Conservation (phyloP, 345 rosid genomes). For the Mercurialis annua region DNA sequence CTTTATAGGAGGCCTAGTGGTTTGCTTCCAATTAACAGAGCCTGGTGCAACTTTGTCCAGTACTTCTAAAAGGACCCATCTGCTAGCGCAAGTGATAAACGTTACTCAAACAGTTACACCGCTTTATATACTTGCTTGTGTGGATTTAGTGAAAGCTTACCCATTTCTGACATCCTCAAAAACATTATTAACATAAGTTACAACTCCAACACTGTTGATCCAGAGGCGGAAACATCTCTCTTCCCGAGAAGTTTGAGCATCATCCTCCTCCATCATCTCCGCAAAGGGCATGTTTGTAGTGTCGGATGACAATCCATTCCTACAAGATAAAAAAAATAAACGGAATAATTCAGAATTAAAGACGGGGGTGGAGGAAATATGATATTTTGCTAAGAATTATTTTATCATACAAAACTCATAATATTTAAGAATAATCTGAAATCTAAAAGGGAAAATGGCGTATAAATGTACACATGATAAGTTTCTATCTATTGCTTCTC, state of each 20-base stretch:
- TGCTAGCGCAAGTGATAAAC: constrained; percentile 33
- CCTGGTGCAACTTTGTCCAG: constrained; percentile 71
- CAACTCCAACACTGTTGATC: constrained; percentile 91
- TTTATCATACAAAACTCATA: background rate
- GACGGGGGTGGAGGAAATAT: background rate
- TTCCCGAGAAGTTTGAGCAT: constrained; percentile 85
- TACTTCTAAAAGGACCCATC: constrained; percentile 91
- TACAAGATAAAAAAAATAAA: constrained; percentile 30
- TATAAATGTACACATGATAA: background rate
- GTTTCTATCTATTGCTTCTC: constrained; percentile 9
- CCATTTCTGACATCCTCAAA: constrained; percentile 95
- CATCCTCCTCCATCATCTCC: constrained; percentile 99
- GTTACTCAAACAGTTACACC: constrained; percentile 13
- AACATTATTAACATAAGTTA: constrained; percentile 74
- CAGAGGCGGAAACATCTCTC: constrained; percentile 98
- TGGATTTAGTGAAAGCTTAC: constrained; percentile 37
- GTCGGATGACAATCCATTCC: constrained; percentile 81
- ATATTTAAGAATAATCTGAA: constrained; percentile 1
- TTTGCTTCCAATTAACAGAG: constrained; percentile 79
- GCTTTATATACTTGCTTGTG: background rate
- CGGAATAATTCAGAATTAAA: background rate
- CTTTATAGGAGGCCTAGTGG: constrained; percentile 83
- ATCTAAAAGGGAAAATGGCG: background rate
- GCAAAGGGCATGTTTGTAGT: constrained; percentile 65
- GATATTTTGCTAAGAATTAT: background rate